Base-by-base conservation (phyloP, 805 yeast species). In the Starmerella roubikii region DNA sequence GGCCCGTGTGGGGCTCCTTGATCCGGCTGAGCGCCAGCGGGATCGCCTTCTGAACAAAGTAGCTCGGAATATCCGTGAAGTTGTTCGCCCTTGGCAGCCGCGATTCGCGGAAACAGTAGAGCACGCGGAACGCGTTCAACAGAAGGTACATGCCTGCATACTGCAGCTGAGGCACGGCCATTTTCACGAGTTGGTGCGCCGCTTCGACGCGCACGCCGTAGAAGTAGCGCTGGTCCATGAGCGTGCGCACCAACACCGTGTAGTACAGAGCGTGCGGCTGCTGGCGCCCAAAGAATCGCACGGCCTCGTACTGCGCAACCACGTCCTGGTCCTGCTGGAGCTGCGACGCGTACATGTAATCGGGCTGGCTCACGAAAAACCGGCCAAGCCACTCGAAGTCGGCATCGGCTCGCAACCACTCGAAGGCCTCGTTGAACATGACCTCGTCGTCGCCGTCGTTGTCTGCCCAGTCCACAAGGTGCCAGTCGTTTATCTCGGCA, bases 391-490 rank as follows among this genome's bases (percentile, higher is more conserved):
- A 91, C 57, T 91, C 98, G 52, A 78, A 81, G 57, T 91, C 99
- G 0, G 96, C 86, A 60, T 91, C 99, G n/a, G 88, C 82, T 50
- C 99, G 68, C 28, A 91, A 68, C 99, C 99, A 91, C 53, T 91
- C 98, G 59, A 85, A 91, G 0, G 95, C 95, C 51, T 88, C 96
- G 50, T 73, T 75, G 18, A 72, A 66, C 63, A 73, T 66, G 30
- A 63, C 62, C 30, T 77, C 85, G 43, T 76, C 86, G 44, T 76
- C 86, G 43, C 76, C 86, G 36, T 78, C 85, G 23, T 76, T 77
- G 34, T 68, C 68, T 12, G 70, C 63, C 72, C 82, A 75, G 31
- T 83, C 93, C 1, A 71, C 66, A 10, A 84, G 64, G 13, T 67
- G 66, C 97, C 97, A 88, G 25, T 70, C 69, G 10, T 59, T 60